These are phyloP conservation scores for Cladosporium colombiae DNA, from an alignment of 2,329 filamentous ascomycete genomes.

Conservation along the genomic window DNA sequence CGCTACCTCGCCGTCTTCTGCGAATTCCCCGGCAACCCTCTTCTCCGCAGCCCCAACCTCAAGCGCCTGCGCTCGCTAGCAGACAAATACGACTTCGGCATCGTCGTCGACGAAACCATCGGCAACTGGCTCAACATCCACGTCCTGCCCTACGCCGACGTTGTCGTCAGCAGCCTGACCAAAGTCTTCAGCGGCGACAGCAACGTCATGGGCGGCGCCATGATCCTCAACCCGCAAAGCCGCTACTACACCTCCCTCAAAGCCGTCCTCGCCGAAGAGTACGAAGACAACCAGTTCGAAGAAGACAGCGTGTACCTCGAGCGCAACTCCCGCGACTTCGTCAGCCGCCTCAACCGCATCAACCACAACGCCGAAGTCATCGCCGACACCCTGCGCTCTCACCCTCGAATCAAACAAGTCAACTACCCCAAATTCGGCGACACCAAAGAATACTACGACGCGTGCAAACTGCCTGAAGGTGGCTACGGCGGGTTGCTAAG, in stretches of 20 bases:
- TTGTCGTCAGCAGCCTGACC: conserved; percentile 91
- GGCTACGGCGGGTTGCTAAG: conserved; percentile 91
- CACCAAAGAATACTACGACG: conserved; percentile 74
- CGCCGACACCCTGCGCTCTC: conserved; percentile 67
- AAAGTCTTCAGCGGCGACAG: conserved; percentile 97
- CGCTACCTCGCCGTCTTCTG: conserved; percentile 82
- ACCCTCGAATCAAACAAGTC: conserved; percentile 69
- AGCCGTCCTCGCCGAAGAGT: conserved; percentile 61
- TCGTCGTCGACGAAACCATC: conserved; percentile 94
- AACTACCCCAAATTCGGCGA: conserved; percentile 83
- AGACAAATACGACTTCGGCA: conserved; percentile 80
- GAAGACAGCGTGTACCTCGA: conserved; percentile 96
- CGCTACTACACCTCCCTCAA: conserved; percentile 72
- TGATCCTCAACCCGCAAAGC: conserved; percentile 65
- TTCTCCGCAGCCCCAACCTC: conserved; percentile 82
- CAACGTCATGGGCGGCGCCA: conserved; percentile 91
- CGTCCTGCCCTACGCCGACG: conserved; percentile 82
- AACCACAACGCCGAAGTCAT: conserved; percentile 85
- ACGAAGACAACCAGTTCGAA: conserved; percentile 89
- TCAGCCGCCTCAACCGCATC: conserved; percentile 76
- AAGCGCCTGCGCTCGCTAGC: conserved; percentile 77
- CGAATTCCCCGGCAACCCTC: conserved; percentile 91
- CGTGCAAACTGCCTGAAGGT: conserved; percentile 68
- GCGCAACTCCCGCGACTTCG: conserved; percentile 91
- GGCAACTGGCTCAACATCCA: conserved; percentile 96